Percentiles rank a stretch among this genome's conserved stretches.
These are phyloP conservation scores for Tylopilus intermedius DNA, from an alignment of 768 basidiomycete species.

Conservation along the genomic window DNA sequence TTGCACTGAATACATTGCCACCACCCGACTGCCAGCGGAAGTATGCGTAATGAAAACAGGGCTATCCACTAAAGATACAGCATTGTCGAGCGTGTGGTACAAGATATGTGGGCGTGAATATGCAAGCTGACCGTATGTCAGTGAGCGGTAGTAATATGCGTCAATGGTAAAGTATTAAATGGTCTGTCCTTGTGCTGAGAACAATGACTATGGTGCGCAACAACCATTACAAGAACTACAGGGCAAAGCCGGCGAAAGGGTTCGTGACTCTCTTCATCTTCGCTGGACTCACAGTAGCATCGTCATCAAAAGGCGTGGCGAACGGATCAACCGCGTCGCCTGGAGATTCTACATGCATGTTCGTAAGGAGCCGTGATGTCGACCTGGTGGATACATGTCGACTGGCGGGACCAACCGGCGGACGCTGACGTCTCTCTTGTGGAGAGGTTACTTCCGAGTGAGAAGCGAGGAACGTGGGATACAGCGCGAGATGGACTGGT, in stretches of 20 bases:
- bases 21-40: slow-evolving; percentile 4
- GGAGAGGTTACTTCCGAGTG: slow-evolving; percentile 7
- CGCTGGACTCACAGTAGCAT: slow-evolving; percentile 36
- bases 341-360: slow-evolving; percentile 39
- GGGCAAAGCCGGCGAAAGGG: slow-evolving; percentile 41
- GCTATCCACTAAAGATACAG: slow-evolving; percentile 27
- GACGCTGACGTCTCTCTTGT: slow-evolving; percentile 11
- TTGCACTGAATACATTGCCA: slow-evolving; percentile 1
- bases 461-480: slow-evolving; percentile 16
- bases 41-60: background rate
- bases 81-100: slow-evolving; percentile 1
- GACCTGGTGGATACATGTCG: slow-evolving; percentile 28
- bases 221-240: slow-evolving; percentile 17
- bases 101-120: background rate
- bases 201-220: background rate
- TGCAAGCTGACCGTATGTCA: background rate
- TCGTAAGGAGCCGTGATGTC: slow-evolving; percentile 42
- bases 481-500: slow-evolving; percentile 12
- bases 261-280: slow-evolving; percentile 48
- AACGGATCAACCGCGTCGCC: slow-evolving; percentile 46
- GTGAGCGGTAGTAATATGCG: slow-evolving; percentile 11
- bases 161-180: slow-evolving; percentile 13
- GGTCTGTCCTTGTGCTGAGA: background rate
- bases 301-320: slow-evolving; percentile 77
- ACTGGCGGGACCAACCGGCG: slow-evolving; percentile 12